Conservation (phyloP, 1,284 basidiomycete genomes). For the Puccinia hordei region DNA sequence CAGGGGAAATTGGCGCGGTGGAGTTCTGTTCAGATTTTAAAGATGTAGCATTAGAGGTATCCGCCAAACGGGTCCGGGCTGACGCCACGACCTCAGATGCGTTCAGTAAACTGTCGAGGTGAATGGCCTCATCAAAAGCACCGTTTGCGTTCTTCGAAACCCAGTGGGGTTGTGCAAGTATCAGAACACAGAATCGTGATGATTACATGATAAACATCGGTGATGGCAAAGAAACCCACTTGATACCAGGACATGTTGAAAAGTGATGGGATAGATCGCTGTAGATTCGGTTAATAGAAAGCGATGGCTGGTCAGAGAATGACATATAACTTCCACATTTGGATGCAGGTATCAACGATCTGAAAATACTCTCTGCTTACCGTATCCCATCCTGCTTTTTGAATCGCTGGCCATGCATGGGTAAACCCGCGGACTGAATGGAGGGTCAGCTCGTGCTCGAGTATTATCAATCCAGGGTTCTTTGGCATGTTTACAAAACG, state of each 20-base stretch:
- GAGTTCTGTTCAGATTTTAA: background rate
- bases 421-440: conserved; percentile 71
- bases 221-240: background rate
- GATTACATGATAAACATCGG: background rate
- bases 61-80: conserved; percentile 7
- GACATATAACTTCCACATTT: background rate
- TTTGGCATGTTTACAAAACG: conserved; percentile 60
- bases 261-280: conserved; percentile 46
- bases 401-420: conserved; percentile 68
- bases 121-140: conserved; percentile 26
- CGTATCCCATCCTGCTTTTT: conserved; percentile 69
- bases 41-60: background rate
- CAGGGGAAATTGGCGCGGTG: background rate
- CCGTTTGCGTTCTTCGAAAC: conserved; percentile 39
- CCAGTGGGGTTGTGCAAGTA: background rate
- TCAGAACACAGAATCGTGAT: background rate
- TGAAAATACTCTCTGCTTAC: conserved; percentile 59
- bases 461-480: conserved; percentile 72
- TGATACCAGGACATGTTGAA: conserved; percentile 47
- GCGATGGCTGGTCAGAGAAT: background rate
- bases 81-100: conserved; percentile 4
- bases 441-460: conserved; percentile 80
- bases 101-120: conserved; percentile 38
- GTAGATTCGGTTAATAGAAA: background rate
- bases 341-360: background rate